phyloP scores from a whole-genome alignment of 371 early-diverging fungal species.

The Actinomortierella ambigua region DNA sequence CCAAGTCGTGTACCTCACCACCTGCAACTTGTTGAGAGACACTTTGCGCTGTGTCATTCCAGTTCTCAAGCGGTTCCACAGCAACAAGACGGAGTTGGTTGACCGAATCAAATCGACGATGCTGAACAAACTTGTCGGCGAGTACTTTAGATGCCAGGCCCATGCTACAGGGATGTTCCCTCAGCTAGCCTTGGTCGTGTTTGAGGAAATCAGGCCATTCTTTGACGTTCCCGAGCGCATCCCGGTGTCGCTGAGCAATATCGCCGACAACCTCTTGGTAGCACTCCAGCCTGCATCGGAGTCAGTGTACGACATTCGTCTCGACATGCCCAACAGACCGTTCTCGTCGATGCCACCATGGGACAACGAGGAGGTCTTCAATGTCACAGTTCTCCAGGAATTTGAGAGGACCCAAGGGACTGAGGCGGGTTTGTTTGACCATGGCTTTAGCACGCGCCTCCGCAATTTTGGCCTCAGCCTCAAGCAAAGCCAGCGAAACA shows the following conservation, averaged over 20 bases:
- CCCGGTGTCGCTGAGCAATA: not conserved
- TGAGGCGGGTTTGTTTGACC: slow-evolving; percentile 11
- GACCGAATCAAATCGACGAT: slow-evolving; percentile 7
- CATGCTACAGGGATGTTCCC: slow-evolving; percentile 11
- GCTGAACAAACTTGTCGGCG: slow-evolving; percentile 10
- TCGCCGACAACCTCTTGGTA: slow-evolving; percentile 14
- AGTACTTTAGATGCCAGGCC: not conserved
- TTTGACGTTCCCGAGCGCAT: slow-evolving; percentile 15
- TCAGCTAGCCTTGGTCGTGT: slow-evolving; percentile 23
- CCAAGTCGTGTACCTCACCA: not conserved
- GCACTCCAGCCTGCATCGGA: slow-evolving; percentile 18
- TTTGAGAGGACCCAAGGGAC: slow-evolving; percentile 10
- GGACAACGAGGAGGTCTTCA: slow-evolving; percentile 26
- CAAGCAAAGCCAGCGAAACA: slow-evolving; percentile 21
- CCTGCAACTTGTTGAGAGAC: not conserved
- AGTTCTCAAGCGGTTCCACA: slow-evolving; percentile 5
- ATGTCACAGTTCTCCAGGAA: slow-evolving; percentile 11
- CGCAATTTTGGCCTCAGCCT: slow-evolving; percentile 10
- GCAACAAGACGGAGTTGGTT: slow-evolving; percentile 3
- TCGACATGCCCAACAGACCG: slow-evolving; percentile 12
- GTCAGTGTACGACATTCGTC: slow-evolving; percentile 22
- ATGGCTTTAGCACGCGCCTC: slow-evolving; percentile 20
- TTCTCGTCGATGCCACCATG: slow-evolving; percentile 32
- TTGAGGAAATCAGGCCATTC: slow-evolving; percentile 12
- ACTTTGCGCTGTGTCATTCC: not conserved